Evolutionary conservation across 176 grass and related monocot genomes (phyloP).

Genomic region (Tuctoria greenei): DNA sequence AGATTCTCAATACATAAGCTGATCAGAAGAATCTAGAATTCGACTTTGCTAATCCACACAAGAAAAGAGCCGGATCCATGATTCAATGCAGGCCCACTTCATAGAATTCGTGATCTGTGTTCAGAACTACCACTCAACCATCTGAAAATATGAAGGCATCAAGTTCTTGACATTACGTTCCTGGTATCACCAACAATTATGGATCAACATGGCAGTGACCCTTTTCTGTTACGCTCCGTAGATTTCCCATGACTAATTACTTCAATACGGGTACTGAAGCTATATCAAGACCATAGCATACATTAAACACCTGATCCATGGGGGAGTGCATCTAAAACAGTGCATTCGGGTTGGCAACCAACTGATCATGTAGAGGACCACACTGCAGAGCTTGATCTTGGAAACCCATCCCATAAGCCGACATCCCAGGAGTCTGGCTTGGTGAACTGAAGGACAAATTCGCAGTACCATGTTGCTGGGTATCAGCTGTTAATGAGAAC

Average conservation of each 20-base stretch:
- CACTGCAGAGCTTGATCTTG: slow-evolving; percentile 54
- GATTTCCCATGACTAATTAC: slow-evolving; percentile 45
- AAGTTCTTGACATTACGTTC: slow-evolving; percentile 41
- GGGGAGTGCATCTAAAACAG: slow-evolving; percentile 32
- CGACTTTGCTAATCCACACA: slow-evolving; percentile 18
- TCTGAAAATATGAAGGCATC: slow-evolving; percentile 46
- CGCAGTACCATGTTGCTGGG: slow-evolving; percentile 5
- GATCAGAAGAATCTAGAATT: slow-evolving; percentile 26
- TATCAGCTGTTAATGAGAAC: slow-evolving; percentile 11
- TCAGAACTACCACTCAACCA: slow-evolving; percentile 32
- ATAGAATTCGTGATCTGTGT: slow-evolving; percentile 31
- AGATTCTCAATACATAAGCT: slow-evolving; percentile 32
- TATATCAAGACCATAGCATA: slow-evolving; percentile 45
- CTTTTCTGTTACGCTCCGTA: slow-evolving; percentile 35
- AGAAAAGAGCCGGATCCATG: slow-evolving; percentile 37
- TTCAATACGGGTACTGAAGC: slow-evolving; percentile 49
- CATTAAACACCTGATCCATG: slow-evolving; percentile 41
- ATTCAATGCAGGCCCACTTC: slow-evolving; percentile 42
- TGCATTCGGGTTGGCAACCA: slow-evolving; percentile 27
- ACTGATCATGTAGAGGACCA: slow-evolving; percentile 43
- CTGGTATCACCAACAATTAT: slow-evolving; percentile 37
- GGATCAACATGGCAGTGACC: slow-evolving; percentile 33
- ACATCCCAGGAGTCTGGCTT: slow-evolving; percentile 20
- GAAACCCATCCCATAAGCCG: slow-evolving; percentile 38
- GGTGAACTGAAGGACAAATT: slow-evolving; percentile 48